phyloP scores from a whole-genome alignment of 2,329 filamentous ascomycete genomes.

The Macrophomina tecta region DNA sequence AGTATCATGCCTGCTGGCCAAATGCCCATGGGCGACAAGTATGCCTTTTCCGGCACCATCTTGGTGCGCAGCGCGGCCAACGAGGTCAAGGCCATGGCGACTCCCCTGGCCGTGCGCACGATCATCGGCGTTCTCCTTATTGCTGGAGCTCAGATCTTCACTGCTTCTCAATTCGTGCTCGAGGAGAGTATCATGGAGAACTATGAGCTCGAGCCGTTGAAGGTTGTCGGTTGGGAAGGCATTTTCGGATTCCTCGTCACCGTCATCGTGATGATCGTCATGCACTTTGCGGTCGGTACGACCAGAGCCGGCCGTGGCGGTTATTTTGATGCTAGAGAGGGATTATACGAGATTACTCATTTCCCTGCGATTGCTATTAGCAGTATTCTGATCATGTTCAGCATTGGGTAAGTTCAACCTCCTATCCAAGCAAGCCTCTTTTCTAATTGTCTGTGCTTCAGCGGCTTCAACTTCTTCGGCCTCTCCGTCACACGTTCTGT shows the following conservation, averaged over 20 bases:
- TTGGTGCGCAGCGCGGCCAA: constrained; percentile 19
- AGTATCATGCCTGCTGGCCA: constrained; percentile 3
- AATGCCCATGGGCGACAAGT: constrained; percentile 22
- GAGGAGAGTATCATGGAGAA: constrained; percentile 91
- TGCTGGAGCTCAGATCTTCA: constrained; percentile 94
- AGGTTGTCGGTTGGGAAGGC: constrained; percentile 95
- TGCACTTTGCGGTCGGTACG: constrained; percentile 78
- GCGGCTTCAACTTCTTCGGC: constrained; percentile 98
- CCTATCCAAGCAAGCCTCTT: neutral
- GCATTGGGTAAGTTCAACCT: constrained; percentile 75
- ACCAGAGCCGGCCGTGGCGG: constrained; percentile 77
- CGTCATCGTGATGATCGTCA: constrained; percentile 74
- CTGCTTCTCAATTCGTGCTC: constrained; percentile 92
- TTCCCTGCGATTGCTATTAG: constrained; percentile 75
- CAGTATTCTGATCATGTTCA: constrained; percentile 93
- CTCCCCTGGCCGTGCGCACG: constrained; percentile 68
- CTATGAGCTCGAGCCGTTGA: constrained; percentile 81
- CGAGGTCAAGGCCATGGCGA: constrained; percentile 37
- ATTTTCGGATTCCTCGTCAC: constrained; percentile 88
- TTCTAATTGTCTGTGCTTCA: constrained; percentile 43
- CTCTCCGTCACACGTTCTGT: constrained; percentile 89
- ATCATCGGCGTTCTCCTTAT: constrained; percentile 88
- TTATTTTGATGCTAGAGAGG: constrained; percentile 89
- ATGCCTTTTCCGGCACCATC: constrained; percentile 10
- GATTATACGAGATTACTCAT: constrained; percentile 78